phyloP scores from a whole-genome alignment of 2,329 filamentous ascomycete genomes.

The Fusarium drepaniforme region DNA sequence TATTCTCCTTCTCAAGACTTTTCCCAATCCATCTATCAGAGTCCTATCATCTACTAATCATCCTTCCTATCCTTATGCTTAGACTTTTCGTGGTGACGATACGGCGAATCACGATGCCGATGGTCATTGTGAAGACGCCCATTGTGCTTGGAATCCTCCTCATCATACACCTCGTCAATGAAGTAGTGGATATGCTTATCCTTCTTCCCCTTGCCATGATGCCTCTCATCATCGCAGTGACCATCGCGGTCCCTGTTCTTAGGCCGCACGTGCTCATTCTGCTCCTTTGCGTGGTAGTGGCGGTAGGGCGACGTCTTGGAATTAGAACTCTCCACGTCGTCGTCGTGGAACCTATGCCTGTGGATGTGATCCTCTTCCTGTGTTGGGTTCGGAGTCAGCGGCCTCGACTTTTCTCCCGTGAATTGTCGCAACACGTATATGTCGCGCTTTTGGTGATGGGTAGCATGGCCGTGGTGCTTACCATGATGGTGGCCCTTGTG shows the following conservation, averaged over 20 bases:
- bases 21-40: neutral
- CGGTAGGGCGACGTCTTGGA: neutral
- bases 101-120: neutral
- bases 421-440: neutral
- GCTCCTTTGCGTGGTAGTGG: neutral
- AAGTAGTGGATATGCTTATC: neutral
- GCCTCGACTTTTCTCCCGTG: neutral
- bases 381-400: neutral
- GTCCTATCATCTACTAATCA: neutral
- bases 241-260: neutral
- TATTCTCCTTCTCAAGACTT: neutral
- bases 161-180: neutral
- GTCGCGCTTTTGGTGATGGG: neutral
- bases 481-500: neutral
- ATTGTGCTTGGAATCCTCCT: neutral
- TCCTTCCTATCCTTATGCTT: neutral
- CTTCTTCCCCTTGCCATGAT: neutral
- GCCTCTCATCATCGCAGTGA: neutral
- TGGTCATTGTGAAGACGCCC: neutral
- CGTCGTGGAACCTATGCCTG: neutral
- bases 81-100: neutral
- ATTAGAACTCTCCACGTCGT: neutral
- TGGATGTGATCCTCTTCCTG: neutral
- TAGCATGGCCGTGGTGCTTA: neutral
- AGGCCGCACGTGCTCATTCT: neutral